These are phyloP conservation scores for Ustilago lituana DNA, from an alignment of 1,284 basidiomycete genomes.

Conservation along the genomic window DNA sequence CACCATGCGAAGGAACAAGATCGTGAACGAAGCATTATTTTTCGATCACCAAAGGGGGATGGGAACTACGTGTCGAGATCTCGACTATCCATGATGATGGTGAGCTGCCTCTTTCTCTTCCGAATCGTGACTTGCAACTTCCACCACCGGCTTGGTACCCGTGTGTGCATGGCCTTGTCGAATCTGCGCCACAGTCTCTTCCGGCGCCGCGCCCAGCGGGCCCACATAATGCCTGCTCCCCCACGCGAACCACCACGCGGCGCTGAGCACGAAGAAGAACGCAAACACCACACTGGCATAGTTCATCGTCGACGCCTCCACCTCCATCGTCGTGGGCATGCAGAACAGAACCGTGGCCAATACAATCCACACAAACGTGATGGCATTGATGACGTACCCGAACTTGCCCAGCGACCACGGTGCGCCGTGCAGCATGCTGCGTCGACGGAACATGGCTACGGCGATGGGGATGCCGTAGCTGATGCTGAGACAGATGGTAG, in stretches of 20 bases:
- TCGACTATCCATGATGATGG: too few species aligned
- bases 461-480: constrained; percentile 69
- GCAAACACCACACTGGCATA: constrained; percentile 56
- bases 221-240: constrained; percentile 48
- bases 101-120: constrained; percentile 16
- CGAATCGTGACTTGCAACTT: constrained; percentile 22
- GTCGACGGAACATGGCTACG: constrained; percentile 66
- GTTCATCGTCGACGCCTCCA: constrained; percentile 69
- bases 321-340: constrained; percentile 68
- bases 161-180: not conserved
- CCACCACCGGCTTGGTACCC: constrained; percentile 17
- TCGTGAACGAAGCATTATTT: too few species aligned
- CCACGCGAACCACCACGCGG: constrained; percentile 43
- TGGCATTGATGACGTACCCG: constrained; percentile 66
- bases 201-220: constrained; percentile 36
- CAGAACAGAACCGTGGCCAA: constrained; percentile 70
- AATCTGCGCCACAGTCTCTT: constrained; percentile 14
- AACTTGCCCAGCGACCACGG: constrained; percentile 68
- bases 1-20: too few species aligned
- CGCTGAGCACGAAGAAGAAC: constrained; percentile 49
- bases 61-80: too few species aligned
- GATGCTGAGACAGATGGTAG: constrained; percentile 52
- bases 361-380: constrained; percentile 69
- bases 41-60: too few species aligned
- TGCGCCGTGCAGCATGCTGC: constrained; percentile 66